phyloP scores from a whole-genome alignment of 208 protist species.

The Leishmania arabica region DNA sequence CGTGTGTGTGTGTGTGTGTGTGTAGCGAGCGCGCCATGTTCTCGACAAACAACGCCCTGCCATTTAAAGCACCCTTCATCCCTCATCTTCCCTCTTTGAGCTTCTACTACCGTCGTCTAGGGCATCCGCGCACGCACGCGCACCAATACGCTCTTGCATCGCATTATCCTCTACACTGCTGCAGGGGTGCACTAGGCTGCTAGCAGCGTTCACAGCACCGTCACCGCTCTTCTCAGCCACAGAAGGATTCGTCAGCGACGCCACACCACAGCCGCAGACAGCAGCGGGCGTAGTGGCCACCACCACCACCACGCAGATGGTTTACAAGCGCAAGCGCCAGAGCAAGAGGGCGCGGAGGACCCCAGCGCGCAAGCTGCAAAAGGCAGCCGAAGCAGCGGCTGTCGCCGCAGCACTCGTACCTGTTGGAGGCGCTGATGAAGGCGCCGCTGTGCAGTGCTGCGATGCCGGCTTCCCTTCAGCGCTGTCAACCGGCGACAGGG shows the following conservation, averaged over 20 bases:
- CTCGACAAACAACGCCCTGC: background rate
- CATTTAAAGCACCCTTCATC: background rate
- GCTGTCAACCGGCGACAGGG: background rate
- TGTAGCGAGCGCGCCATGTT: background rate
- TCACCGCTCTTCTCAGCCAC: background rate
- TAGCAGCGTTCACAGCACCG: background rate
- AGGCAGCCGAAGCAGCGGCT: background rate
- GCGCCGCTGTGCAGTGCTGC: background rate
- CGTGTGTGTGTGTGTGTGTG: background rate
- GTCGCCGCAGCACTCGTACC: background rate
- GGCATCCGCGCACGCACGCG: background rate
- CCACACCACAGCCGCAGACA: background rate
- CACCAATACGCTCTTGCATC: background rate
- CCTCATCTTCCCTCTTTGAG: background rate
- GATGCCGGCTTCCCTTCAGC: background rate
- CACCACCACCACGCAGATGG: conserved; percentile 4
- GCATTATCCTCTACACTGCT: background rate
- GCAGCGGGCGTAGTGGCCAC: background rate
- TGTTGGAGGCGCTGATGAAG: background rate
- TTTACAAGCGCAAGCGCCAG: conserved; percentile 25
- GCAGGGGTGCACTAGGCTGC: background rate
- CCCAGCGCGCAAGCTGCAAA: conserved; percentile 16
- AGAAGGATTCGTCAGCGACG: background rate
- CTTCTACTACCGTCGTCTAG: background rate
- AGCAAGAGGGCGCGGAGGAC: conserved; percentile 26